Base-by-base conservation (phyloP, 345 rosid species). In the Lagerstroemia speciosa region DNA sequence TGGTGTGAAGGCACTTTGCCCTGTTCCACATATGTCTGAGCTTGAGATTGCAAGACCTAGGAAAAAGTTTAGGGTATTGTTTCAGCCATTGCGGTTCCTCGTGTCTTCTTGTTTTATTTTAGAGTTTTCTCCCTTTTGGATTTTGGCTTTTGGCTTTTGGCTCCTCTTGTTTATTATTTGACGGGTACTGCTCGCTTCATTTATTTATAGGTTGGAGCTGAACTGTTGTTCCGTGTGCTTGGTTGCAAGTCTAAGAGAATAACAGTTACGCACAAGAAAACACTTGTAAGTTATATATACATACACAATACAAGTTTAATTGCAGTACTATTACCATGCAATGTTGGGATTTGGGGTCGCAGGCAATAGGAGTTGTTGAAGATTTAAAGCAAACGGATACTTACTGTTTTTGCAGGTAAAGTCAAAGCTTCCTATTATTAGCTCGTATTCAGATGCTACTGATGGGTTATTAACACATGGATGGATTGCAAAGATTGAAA, bases 201-300 rank as follows among this genome's bases (percentile, higher is more conserved):
- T 65, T 37, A 65, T 62, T 38, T 74, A 41, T 87, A 94, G 98
- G 93, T 87, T 67, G 99, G 96, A 78, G 88, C 86, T 78, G 97
- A 94, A 71, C 75, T 94, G 72, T 61, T 77, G 55, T 94, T 94
- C 71, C 98, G 99, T 34, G 95, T 91, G 62, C 95, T 94, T 74
- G 99, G 99, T 72, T 90, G 92, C 87, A 94, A 91, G 77, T 87
- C 91, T 27, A 94, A 94, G 86, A 88, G 96, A 85, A 85, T 94
- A 75, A 91, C 97, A 45, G 90, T 94, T 43, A 94, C 99, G 11
- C 86, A 85, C 86, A 94, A 94, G 89, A 89, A 91, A 83, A 81
- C 95, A 68, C 96, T 94, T 46, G 99, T 94, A 88, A 69, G 90
- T 62, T 72, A 68, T 74, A 46, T 63, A 62, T 24, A n/a, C 29